Conservation (phyloP, 768 basidiomycete genomes). For the Lentinula aciculospora region DNA sequence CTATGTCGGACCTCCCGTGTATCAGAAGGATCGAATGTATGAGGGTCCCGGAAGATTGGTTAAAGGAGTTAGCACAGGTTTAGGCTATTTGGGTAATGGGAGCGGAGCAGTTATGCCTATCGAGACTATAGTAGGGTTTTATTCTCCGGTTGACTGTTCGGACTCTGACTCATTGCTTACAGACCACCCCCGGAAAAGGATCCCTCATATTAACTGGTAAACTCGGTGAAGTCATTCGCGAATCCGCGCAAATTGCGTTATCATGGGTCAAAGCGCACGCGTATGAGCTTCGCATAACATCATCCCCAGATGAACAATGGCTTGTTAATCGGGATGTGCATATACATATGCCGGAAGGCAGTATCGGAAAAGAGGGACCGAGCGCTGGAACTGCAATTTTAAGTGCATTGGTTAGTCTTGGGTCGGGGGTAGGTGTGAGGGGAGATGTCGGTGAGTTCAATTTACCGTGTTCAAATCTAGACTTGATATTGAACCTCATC, state of each 20-base stretch:
- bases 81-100: constrained; percentile 96
- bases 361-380: constrained; percentile 92
- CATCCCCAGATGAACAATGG: constrained; percentile 65
- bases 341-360: constrained; percentile 95
- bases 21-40: constrained; percentile 94
- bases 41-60: constrained; percentile 2
- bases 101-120: constrained; percentile 97
- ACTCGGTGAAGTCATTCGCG: constrained; percentile 95
- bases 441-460: constrained; percentile 77
- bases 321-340: constrained; percentile 86
- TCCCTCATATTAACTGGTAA: constrained; percentile 91
- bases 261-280: constrained; percentile 93
- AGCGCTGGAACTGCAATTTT: constrained; percentile 94
- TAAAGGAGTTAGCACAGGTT: constrained; percentile 86
- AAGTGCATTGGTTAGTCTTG: constrained; percentile 86
- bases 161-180: constrained; percentile 9
- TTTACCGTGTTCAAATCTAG: not conserved
- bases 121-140: constrained; percentile 74
- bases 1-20: constrained; percentile 93
- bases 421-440: constrained; percentile 77
- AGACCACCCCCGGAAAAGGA: constrained; percentile 98
- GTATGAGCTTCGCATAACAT: constrained; percentile 81
- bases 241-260: constrained; percentile 91
- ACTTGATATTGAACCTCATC: not conserved
- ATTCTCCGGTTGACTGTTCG: constrained; percentile 2